phyloP scores from a whole-genome alignment of 2,329 filamentous ascomycete genomes.

The Pseudofabraea citricarpa region DNA sequence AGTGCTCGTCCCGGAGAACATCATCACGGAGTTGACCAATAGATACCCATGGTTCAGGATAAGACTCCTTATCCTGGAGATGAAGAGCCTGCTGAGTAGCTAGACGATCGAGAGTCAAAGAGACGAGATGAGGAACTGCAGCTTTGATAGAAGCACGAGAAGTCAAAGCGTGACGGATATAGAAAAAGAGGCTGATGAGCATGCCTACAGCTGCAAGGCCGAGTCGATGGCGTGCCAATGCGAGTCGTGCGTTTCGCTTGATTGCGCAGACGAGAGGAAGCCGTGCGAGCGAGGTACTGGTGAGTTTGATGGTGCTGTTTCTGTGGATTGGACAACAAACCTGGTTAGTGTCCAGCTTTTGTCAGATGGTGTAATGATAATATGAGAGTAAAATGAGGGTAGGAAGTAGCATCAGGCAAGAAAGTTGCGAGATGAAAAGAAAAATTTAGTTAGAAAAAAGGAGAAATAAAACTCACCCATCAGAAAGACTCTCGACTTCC shows the following conservation, averaged over 20 bases:
- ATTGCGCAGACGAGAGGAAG: conserved; percentile 81
- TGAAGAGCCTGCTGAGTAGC: conserved; percentile 81
- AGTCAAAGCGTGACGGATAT: conserved; percentile 59
- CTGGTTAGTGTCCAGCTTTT: conserved; percentile 73
- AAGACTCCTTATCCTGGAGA: conserved; percentile 53
- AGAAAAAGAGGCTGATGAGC: conserved; percentile 47
- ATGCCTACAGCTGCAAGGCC: conserved; percentile 65
- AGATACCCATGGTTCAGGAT: conserved; percentile 75
- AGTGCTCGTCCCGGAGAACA: conserved; percentile 78
- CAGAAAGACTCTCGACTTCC: conserved; percentile 48
- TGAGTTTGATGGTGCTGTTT: conserved; percentile 64
- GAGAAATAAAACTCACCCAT: conserved; percentile 44
- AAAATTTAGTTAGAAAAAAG: conserved; percentile 4
- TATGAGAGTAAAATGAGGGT: conserved; percentile 21
- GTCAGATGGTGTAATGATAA: conserved; percentile 47
- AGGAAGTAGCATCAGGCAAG: conserved; percentile 3
- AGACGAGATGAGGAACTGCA: conserved; percentile 72
- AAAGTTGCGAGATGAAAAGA: conserved; percentile 17
- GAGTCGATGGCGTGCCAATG: conserved; percentile 83
- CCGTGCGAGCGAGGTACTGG: conserved; percentile 84
- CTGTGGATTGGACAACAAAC: conserved; percentile 67
- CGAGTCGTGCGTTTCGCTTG: conserved; percentile 72
- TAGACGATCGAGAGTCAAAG: conserved; percentile 77
- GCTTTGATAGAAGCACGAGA: conserved; percentile 61
- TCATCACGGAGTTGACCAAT: conserved; percentile 89